These are phyloP conservation scores for Microdochium paspali DNA, from an alignment of 2,329 filamentous ascomycete species.

Conservation along the genomic window DNA sequence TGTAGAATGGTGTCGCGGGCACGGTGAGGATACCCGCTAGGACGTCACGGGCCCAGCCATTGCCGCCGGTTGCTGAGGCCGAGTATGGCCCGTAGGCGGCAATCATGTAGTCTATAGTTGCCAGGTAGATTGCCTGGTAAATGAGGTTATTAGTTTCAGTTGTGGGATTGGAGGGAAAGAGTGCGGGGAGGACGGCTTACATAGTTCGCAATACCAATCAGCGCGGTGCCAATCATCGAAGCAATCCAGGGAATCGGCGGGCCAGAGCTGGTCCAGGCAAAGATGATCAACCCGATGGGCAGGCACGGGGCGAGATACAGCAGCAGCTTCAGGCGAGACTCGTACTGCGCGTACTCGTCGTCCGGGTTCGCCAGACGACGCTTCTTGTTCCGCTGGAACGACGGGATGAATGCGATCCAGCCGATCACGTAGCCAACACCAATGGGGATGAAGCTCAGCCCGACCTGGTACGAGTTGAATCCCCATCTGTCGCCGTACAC, in stretches of 20 bases:
- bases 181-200: slow-evolving; percentile 2
- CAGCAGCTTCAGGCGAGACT: slow-evolving; percentile 49
- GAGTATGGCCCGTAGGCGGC: slow-evolving; percentile 58
- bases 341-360: slow-evolving; percentile 51
- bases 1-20: slow-evolving; percentile 48
- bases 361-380: slow-evolving; percentile 30
- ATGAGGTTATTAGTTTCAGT: background rate
- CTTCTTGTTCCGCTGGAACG: slow-evolving; percentile 31
- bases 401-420: slow-evolving; percentile 46
- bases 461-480: slow-evolving; percentile 33
- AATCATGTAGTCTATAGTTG: slow-evolving; percentile 60
- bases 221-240: slow-evolving; percentile 48
- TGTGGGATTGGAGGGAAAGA: background rate
- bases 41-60: slow-evolving; percentile 57
- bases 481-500: slow-evolving; percentile 49
- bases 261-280: slow-evolving; percentile 47
- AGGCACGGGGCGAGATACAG: slow-evolving; percentile 48
- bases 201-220: slow-evolving; percentile 57
- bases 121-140: slow-evolving; percentile 47
- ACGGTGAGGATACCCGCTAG: slow-evolving; percentile 56
- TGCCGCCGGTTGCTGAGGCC: slow-evolving; percentile 57
- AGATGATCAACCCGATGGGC: slow-evolving; percentile 54
- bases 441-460: slow-evolving; percentile 34
- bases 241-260: slow-evolving; percentile 52
- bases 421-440: slow-evolving; percentile 47